phyloP scores from a whole-genome alignment of 805 yeast genomes.

The Barnettozyma siamensis region DNA sequence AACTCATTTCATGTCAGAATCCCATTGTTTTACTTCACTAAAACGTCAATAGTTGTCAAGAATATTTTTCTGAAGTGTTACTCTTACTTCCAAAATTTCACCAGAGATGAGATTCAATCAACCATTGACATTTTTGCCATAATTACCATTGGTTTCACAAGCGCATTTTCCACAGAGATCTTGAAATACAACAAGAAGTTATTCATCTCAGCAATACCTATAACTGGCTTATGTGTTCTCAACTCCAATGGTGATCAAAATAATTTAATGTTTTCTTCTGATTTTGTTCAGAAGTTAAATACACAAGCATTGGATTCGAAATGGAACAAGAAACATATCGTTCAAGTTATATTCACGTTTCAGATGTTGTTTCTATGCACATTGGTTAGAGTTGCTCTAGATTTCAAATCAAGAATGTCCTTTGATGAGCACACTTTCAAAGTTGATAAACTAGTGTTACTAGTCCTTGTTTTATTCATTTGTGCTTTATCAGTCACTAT shows the following conservation, averaged over 20 bases:
- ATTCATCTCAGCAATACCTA: constrained; percentile 8
- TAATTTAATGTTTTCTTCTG: background rate
- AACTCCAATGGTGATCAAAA: background rate
- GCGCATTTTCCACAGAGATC: constrained; percentile 13
- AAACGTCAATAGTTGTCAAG: background rate
- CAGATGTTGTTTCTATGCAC: constrained; percentile 5
- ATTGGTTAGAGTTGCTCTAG: constrained; percentile 2
- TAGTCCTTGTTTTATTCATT: constrained; percentile 1
- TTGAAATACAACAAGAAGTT: constrained; percentile 11
- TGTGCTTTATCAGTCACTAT: constrained; percentile 5
- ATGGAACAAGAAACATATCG: background rate
- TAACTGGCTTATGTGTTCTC: constrained; percentile 1
- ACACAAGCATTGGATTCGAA: background rate
- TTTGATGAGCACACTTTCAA: background rate
- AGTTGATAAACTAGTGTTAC: constrained; percentile 6
- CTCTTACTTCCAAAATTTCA: background rate
- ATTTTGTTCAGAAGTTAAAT: background rate
- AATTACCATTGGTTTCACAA: constrained; percentile 6
- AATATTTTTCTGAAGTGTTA: constrained; percentile 1
- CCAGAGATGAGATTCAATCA: constrained; percentile 3
- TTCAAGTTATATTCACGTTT: background rate
- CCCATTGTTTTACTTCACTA: constrained; percentile 2
- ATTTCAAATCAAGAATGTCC: constrained; percentile 3
- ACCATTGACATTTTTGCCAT: constrained; percentile 8
- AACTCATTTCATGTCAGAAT: constrained; percentile 8